Percentiles rank a stretch among this genome's conserved stretches.
phyloP scores from a whole-genome alignment of 257 asterid genomes.

The Lithospermum erythrorhizon region DNA sequence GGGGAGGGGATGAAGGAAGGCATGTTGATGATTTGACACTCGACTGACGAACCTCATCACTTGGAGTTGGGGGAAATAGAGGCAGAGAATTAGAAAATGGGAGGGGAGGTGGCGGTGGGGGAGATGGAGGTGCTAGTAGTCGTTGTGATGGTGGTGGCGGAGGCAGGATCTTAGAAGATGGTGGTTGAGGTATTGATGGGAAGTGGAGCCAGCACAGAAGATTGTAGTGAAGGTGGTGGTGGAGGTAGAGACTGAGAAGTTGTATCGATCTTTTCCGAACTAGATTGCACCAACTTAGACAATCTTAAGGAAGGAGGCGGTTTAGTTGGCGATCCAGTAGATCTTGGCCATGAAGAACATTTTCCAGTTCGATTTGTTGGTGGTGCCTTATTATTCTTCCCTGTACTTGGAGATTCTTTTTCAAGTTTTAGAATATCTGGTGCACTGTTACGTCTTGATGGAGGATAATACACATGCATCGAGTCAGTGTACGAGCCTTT shows the following conservation, averaged over 20 bases:
- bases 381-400: constrained; percentile 43
- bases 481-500: constrained; percentile 89
- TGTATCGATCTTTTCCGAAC: constrained; percentile 13
- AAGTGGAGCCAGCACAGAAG: too few relatives aligned
- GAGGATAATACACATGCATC: constrained; percentile 93
- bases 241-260: constrained; percentile 9
- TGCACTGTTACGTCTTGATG: constrained; percentile 83
- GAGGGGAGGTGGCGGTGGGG: neutral
- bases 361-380: constrained; percentile 26
- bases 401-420: constrained; percentile 46
- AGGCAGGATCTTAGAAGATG: too few relatives aligned
- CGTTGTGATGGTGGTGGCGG: neutral
- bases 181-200: too few relatives aligned
- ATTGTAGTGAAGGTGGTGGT: neutral
- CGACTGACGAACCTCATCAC: neutral
- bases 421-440: constrained; percentile 57
- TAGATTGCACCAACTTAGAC: constrained; percentile 13
- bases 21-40: neutral
- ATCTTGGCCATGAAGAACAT: constrained; percentile 19
- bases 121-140: constrained; percentile 5
- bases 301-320: constrained; percentile 21
- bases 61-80: neutral
- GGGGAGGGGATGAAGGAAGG: constrained; percentile 8
- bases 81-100: neutral
- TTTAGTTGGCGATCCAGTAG: constrained; percentile 22